Base-by-base conservation (phyloP, 768 basidiomycete species). In the Mrakia blollopis region DNA sequence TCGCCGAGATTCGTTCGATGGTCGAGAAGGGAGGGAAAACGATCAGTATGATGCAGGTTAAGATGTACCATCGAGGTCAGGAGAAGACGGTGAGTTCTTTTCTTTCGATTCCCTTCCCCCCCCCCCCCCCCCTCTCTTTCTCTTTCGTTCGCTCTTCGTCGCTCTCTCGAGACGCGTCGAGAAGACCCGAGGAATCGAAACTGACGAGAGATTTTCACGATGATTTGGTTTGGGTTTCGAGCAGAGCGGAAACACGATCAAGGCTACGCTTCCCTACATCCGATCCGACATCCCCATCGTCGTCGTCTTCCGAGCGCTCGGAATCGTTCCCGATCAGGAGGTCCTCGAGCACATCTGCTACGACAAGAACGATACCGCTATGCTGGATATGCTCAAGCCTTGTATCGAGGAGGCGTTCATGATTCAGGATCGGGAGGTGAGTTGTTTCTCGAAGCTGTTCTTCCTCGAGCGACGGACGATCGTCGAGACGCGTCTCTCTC, bases 371-470 rank as follows among this genome's bases (percentile, higher is more conserved):
- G 97, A 99, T 81, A 88, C 91, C 4, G 93, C 95, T 80, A 92
- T 98, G 91, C 87, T 98, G 71, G 97, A 99, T 83, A 94, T 98
- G 92, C 85, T 99, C 80, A 97, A 97, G 82, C 96, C 97, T 2
- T 98, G 94, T 84, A 94, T 99, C 65, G 96, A 98, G 81, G 97
- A 99, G 79, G 94, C 94, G 75, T 98, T 97, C 83, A 94, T 97
- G 77, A 95, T 98, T 80, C 97, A 98, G 84, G 94, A 95, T 80
- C 91, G 95, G 80, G 95, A 95, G 84, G 92, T 95, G 54, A 32
- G 35, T 60, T 13, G 7, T 47, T 72, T 9, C 73, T 74, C 41
- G 11, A n/a, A n/a, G n/a, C n/a, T n/a, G n/a, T n/a, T n/a, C 14
- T 50, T 7, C 11, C 47, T 18, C 47, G 47, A 14, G 16, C 47